These are phyloP conservation scores for Chlorociboria aeruginascens DNA, from an alignment of 495 filamentous ascomycete species.

Conservation along the genomic window DNA sequence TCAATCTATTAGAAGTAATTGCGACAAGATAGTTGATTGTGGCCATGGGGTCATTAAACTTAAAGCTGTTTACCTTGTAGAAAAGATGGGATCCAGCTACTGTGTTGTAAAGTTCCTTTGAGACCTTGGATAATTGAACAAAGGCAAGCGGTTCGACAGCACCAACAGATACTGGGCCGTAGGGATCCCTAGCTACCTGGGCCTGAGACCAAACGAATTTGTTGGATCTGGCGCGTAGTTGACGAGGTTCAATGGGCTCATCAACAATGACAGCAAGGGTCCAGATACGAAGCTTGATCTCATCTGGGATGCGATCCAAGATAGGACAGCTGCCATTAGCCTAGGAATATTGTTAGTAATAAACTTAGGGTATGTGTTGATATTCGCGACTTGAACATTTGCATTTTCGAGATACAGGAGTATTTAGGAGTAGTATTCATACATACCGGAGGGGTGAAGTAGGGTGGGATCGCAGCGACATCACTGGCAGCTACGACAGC, in stretches of 20 bases:
- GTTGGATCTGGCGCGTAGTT: slow-evolving; percentile 2
- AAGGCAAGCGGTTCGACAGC: neutral
- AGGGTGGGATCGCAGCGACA: no score
- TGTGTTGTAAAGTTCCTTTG: slow-evolving; percentile 6
- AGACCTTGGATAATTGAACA: slow-evolving; percentile 5
- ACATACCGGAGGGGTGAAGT: no score
- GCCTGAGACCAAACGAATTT: slow-evolving; percentile 6
- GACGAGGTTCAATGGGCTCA: slow-evolving; percentile 2
- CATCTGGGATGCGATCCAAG: neutral
- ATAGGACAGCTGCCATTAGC: neutral
- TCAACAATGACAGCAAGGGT: neutral
- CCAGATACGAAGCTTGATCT: slow-evolving; percentile 6
- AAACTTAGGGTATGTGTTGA: no score
- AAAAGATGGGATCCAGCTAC: slow-evolving; percentile 8
- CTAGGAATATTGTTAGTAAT: neutral
- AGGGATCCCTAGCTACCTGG: neutral
- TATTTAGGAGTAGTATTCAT: no score
- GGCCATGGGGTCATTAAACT: neutral
- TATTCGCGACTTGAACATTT: no score
- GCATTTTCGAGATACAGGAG: no score
- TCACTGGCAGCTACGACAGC: no score
- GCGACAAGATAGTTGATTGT: slow-evolving; percentile 8
- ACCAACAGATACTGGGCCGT: neutral
- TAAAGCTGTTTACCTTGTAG: slow-evolving; percentile 5
- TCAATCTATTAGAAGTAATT: slow-evolving; percentile 1